phyloP scores from a whole-genome alignment of 192 early-diverging fungal genomes.

The Nowakowskiella sp. region DNA sequence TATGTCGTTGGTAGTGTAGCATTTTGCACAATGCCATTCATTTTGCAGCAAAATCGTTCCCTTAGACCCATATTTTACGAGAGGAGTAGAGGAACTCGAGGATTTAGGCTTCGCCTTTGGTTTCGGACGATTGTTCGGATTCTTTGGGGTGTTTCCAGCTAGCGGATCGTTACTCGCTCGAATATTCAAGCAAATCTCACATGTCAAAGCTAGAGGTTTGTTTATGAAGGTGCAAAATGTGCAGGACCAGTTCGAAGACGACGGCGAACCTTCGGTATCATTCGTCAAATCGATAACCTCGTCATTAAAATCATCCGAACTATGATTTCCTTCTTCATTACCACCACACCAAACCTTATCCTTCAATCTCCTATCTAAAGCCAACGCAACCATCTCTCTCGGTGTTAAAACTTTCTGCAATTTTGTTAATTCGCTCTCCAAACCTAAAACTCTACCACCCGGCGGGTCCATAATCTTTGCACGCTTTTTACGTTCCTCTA shows the following conservation, averaged over 20 bases:
- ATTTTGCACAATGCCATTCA: constrained; percentile 3
- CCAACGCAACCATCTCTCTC: constrained; percentile 53
- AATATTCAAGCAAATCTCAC: constrained; percentile 31
- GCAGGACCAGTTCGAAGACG: constrained; percentile 36
- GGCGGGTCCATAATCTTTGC: constrained; percentile 45
- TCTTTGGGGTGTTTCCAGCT: too few species aligned
- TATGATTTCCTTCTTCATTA: constrained; percentile 3
- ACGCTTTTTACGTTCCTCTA: constrained; percentile 41
- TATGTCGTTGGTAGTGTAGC: background rate
- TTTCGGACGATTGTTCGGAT: too few species aligned
- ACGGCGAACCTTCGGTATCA: background rate
- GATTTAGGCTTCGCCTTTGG: too few species aligned
- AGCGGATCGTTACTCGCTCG: constrained; percentile 1
- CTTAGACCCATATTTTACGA: too few species aligned
- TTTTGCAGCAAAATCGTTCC: too few species aligned
- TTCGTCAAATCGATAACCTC: background rate
- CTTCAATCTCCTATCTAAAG: constrained; percentile 55
- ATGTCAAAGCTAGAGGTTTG: constrained; percentile 28
- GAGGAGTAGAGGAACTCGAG: too few species aligned
- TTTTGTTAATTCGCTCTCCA: background rate
- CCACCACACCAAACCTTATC: constrained; percentile 68
- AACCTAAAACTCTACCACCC: constrained; percentile 44
- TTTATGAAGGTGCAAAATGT: constrained; percentile 51
- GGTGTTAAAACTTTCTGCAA: constrained; percentile 38
- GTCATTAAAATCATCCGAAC: background rate